phyloP scores from a whole-genome alignment of 2,329 filamentous ascomycete genomes.

The Neofusicoccum ribis region DNA sequence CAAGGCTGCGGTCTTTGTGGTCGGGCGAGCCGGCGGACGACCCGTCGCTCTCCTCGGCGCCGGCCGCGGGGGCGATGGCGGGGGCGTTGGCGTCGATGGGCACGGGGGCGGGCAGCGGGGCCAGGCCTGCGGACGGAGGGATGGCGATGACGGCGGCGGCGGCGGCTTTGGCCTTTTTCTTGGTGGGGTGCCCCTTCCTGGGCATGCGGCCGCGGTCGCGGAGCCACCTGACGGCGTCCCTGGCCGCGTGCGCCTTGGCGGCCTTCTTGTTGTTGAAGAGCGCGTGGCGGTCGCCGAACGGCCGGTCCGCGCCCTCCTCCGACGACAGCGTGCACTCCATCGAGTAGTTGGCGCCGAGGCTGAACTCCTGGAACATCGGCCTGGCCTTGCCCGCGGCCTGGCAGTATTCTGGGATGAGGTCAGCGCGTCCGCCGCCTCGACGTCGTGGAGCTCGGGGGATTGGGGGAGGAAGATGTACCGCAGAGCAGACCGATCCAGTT shows the following conservation, averaged over 20 bases:
- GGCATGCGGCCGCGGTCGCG: constrained; percentile 37
- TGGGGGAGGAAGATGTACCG: background rate
- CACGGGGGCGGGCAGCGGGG: background rate
- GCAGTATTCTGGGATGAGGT: constrained; percentile 31
- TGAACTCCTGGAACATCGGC: constrained; percentile 41
- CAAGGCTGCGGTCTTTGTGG: background rate
- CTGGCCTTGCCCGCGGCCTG: constrained; percentile 26
- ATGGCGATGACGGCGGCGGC: background rate
- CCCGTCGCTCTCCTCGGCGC: background rate
- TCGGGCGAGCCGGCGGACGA: background rate
- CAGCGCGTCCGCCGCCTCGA: no score
- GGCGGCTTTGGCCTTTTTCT: constrained; percentile 27
- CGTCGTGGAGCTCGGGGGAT: no score
- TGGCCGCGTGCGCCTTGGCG: constrained; percentile 44
- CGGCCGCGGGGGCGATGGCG: background rate
- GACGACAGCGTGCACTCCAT: constrained; percentile 32
- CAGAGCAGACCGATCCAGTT: constrained; percentile 42
- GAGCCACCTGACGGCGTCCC: constrained; percentile 44
- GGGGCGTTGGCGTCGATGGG: background rate
- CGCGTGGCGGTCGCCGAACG: constrained; percentile 38
- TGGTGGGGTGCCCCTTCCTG: constrained; percentile 32
- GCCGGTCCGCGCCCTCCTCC: constrained; percentile 18
- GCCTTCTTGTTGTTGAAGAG: constrained; percentile 43
- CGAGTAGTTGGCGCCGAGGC: constrained; percentile 32
- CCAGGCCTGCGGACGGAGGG: background rate